phyloP scores from a whole-genome alignment of 1,284 basidiomycete species.

The Cutaneotrichosporon dermatis region DNA sequence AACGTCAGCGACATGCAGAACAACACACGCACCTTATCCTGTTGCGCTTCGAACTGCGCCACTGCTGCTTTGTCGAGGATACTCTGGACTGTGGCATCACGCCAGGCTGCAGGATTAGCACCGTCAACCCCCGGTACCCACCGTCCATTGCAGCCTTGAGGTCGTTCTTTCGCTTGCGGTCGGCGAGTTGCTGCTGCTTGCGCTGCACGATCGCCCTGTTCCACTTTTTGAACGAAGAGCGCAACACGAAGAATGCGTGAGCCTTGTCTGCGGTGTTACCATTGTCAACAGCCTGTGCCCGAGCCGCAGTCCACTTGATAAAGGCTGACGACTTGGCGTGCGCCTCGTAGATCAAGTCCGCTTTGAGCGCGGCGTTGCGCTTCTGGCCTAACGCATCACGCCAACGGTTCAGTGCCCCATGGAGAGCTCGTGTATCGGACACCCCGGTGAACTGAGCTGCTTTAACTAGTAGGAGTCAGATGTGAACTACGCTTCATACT shows the following conservation, averaged over 20 bases:
- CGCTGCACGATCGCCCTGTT: conserved; percentile 12
- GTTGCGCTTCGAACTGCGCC: conserved; percentile 13
- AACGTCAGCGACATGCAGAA: too few species aligned
- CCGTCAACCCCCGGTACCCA: neutral
- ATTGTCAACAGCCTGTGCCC: conserved; percentile 19
- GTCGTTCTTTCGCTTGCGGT: conserved; percentile 7
- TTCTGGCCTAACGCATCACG: conserved; percentile 22
- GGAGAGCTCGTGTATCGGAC: neutral
- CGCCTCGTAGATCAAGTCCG: conserved; percentile 25
- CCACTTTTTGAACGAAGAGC: conserved; percentile 32
- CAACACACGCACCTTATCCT: conserved; percentile 14
- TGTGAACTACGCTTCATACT: neutral
- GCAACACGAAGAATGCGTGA: conserved; percentile 34
- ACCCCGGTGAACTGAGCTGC: conserved; percentile 3
- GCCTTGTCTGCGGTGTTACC: conserved; percentile 32
- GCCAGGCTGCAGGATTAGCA: conserved; percentile 9
- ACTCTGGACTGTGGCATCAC: conserved; percentile 11
- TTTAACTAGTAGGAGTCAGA: conserved; percentile 9
- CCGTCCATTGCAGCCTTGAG: neutral
- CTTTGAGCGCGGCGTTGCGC: conserved; percentile 23
- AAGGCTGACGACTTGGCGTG: conserved; percentile 17
- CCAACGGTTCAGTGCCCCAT: conserved; percentile 27
- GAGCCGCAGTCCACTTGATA: conserved; percentile 24
- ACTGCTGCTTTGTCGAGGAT: conserved; percentile 12
- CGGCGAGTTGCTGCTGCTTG: conserved; percentile 20